Base-by-base conservation (phyloP, 371 early-diverging fungal species). In the Mortierella sp. region DNA sequence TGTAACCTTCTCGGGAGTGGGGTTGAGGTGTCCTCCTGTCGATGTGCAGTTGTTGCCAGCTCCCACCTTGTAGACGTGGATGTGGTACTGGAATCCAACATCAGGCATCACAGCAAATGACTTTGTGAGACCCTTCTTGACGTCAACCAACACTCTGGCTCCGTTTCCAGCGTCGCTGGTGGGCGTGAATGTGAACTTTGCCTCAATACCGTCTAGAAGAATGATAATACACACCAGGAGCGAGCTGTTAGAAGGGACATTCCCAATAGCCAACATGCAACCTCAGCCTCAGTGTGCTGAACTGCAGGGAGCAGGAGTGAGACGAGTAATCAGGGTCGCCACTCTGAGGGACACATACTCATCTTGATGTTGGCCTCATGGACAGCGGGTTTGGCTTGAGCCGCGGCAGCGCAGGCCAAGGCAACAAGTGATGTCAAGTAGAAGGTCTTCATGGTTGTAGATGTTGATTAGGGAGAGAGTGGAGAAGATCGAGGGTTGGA, bases 1-100 rank as follows among this genome's bases (percentile, higher is more conserved):
- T 10, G 10, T 10, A 34, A 10, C 34, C 34, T 34, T 34, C 7
- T 4, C 7, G 34, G 34, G 7, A 34, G 34, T 10, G 34, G 70
- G 70, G 49, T 70, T 63, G n/a, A 63, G 51, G 27, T 70, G 70
- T 4, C 59, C 63, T 1, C 53, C 54, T 2, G 70, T 59, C 1
- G 63, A 55, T 41, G 22, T 45, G 24, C 70, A 70, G 8, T 63
- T 49, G 21, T 46, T 57, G 16, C 24, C 28, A 22, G 69, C 54
- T 16, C 70, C 63, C n/a, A 7, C 34, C 34, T 34, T 34, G 34
- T 4, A 4, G 1, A 70, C 70, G 22, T 70, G 70, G 45, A 70
- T 50, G 29, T 70, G 70, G 46, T 70, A 70, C 34, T 57, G 63
- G 25, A 54, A 70, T 21, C 70, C 70, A 21, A 31, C 58, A 0